Conservation (phyloP, 1,284 basidiomycete species). For the Rugosomyces carneus region DNA sequence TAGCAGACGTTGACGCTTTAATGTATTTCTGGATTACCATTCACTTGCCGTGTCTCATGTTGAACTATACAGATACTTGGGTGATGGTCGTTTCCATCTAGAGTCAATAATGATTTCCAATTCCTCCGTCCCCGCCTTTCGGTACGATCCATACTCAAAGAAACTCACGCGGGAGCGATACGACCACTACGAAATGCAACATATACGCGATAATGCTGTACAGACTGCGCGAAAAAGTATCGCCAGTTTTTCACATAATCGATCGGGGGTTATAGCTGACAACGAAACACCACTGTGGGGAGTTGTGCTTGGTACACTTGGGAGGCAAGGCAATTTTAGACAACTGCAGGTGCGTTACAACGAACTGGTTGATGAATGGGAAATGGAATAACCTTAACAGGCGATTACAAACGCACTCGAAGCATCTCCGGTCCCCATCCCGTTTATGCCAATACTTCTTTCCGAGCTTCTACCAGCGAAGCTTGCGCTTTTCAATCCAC, state of each 20-base stretch:
- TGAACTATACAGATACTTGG: slow-evolving; percentile 69
- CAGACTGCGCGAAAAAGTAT: slow-evolving; percentile 66
- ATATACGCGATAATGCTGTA: slow-evolving; percentile 73
- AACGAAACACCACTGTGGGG: slow-evolving; percentile 61
- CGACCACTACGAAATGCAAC: slow-evolving; percentile 85
- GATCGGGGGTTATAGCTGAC: slow-evolving; percentile 2
- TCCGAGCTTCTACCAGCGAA: slow-evolving; percentile 97
- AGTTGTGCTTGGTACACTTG: slow-evolving; percentile 92
- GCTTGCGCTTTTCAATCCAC: slow-evolving; percentile 74
- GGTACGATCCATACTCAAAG: slow-evolving; percentile 98
- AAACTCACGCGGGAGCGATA: slow-evolving; percentile 93
- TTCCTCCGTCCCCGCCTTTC: slow-evolving; percentile 91
- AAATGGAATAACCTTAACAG: slow-evolving; percentile 29
- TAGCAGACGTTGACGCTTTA: slow-evolving; percentile 81
- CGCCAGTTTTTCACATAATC: slow-evolving; percentile 22
- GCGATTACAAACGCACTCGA: slow-evolving; percentile 72
- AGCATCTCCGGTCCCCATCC: slow-evolving; percentile 48
- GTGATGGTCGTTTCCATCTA: slow-evolving; percentile 96
- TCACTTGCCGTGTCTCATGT: slow-evolving; percentile 2
- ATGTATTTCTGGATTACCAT: slow-evolving; percentile 49
- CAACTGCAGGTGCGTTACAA: slow-evolving; percentile 63
- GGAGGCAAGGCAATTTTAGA: slow-evolving; percentile 88
- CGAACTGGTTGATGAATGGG: neutral
- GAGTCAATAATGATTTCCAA: slow-evolving; percentile 99
- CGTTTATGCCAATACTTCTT: slow-evolving; percentile 85